Evolutionary conservation across 495 filamentous ascomycete species (phyloP).

Genomic region (Trichocladium antarcticum): DNA sequence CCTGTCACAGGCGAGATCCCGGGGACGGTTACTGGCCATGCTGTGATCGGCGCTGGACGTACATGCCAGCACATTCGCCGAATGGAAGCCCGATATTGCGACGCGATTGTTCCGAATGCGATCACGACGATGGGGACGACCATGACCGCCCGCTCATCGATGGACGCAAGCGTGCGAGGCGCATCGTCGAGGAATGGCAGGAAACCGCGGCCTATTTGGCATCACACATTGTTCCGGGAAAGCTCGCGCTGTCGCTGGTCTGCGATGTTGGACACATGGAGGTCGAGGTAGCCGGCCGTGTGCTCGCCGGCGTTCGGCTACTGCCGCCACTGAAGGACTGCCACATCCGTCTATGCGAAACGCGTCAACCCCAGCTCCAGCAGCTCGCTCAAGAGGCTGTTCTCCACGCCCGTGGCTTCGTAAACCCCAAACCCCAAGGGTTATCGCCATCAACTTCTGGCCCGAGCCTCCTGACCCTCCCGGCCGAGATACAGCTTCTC

Average conservation of each 20-base stretch:
- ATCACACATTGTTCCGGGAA: neutral
- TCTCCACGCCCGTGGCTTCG: neutral
- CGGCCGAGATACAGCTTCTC: neutral
- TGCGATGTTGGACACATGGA: neutral
- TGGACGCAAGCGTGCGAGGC: too few species aligned
- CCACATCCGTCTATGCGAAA: conserved; percentile 1
- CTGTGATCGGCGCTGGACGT: too few species aligned
- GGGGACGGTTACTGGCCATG: too few species aligned
- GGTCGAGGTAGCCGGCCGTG: neutral
- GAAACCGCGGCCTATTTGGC: neutral
- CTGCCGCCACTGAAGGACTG: conserved; percentile 3
- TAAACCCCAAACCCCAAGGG: too few species aligned
- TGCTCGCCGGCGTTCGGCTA: neutral
- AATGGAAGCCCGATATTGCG: too few species aligned
- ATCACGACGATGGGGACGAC: too few species aligned
- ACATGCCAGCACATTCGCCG: too few species aligned
- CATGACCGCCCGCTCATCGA: too few species aligned
- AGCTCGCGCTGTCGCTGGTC: conserved; percentile 1
- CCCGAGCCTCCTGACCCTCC: neutral
- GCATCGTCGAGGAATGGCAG: neutral
- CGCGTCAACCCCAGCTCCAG: neutral
- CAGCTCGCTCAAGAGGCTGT: neutral
- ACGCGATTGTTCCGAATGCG: too few species aligned
- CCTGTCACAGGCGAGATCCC: neutral
- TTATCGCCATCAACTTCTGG: neutral